phyloP scores from a whole-genome alignment of 768 basidiomycete genomes.

The Omphalotus guepiniiformis region DNA sequence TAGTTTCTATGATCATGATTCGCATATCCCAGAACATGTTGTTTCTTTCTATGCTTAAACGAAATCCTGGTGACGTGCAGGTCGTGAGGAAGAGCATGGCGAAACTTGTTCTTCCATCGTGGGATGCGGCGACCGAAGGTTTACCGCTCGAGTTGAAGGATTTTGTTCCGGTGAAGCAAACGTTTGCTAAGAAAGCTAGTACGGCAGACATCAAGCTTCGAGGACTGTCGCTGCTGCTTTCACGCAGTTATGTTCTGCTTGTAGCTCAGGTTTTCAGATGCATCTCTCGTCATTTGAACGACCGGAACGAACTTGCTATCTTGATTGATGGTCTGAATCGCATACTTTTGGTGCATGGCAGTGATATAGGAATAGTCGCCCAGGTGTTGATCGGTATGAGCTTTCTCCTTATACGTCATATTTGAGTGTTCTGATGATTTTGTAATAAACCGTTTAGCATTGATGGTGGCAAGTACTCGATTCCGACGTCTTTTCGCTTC shows the following conservation, averaged over 20 bases:
- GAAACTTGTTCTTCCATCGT: slow-evolving; percentile 53
- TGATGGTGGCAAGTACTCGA: slow-evolving; percentile 73
- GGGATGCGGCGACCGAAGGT: slow-evolving; percentile 24
- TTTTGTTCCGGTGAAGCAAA: slow-evolving; percentile 39
- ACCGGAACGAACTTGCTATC: slow-evolving; percentile 60
- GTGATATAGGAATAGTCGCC: slow-evolving; percentile 73
- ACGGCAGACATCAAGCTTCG: slow-evolving; percentile 22
- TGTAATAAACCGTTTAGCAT: slow-evolving; percentile 33
- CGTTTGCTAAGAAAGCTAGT: not conserved
- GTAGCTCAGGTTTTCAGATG: slow-evolving; percentile 68
- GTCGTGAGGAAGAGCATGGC: slow-evolving; percentile 62
- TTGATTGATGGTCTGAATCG: slow-evolving; percentile 70
- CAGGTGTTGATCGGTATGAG: slow-evolving; percentile 66
- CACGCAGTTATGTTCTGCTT: slow-evolving; percentile 65
- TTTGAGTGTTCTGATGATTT: slow-evolving; percentile 5
- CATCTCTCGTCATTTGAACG: slow-evolving; percentile 67
- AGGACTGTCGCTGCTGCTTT: slow-evolving; percentile 55
- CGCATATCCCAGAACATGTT: slow-evolving; percentile 70
- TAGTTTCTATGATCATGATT: slow-evolving; percentile 58
- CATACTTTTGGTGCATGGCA: slow-evolving; percentile 61
- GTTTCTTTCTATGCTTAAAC: slow-evolving; percentile 58
- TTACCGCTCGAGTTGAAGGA: slow-evolving; percentile 37
- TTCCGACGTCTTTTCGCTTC: slow-evolving; percentile 74
- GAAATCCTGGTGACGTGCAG: slow-evolving; percentile 65
- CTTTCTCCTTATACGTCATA: not conserved